Evolutionary conservation across 768 basidiomycete genomes (phyloP).

Genomic region (Candolleomyces efflorescens): DNA sequence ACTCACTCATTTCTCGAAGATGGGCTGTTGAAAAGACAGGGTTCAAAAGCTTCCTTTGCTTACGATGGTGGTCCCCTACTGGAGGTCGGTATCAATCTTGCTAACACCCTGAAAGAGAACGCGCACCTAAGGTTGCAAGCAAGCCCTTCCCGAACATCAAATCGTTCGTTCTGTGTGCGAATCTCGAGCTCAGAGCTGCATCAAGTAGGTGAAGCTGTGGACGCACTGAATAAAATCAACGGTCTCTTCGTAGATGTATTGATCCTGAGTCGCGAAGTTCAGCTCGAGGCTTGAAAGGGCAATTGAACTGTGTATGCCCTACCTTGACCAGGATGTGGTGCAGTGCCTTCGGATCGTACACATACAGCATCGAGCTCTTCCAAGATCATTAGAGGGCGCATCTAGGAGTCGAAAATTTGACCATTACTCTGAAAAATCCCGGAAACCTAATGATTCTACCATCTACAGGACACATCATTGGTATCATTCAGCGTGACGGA

Average conservation of each 20-base stretch:
- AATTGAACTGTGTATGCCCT: neutral
- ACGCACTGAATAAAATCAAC: conserved; percentile 18
- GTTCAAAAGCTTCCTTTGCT: conserved; percentile 32
- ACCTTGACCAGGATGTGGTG: conserved; percentile 44
- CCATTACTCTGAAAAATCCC: conserved; percentile 28
- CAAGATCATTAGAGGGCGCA: too few species aligned
- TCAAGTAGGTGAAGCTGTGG: neutral
- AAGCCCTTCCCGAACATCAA: conserved; percentile 18
- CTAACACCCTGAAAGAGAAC: neutral
- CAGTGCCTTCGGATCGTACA: conserved; percentile 42
- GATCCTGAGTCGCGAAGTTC: conserved; percentile 18
- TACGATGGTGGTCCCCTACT: conserved; percentile 35
- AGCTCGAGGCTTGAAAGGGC: neutral
- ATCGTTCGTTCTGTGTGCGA: neutral
- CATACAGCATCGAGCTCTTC: conserved; percentile 31
- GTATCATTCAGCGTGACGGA: neutral
- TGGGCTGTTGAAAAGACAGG: conserved; percentile 30
- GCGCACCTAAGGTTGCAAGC: conserved; percentile 16
- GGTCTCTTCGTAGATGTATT: conserved; percentile 24
- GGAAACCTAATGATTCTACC: conserved; percentile 29
- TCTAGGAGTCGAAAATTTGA: neutral
- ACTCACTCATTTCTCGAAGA: conserved; percentile 21
- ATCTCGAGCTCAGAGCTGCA: neutral
- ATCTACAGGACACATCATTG: conserved; percentile 14
- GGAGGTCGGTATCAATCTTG: neutral